Base-by-base conservation (phyloP, 352 stramenopile genomes). In the Phytopythium ostracodes region DNA sequence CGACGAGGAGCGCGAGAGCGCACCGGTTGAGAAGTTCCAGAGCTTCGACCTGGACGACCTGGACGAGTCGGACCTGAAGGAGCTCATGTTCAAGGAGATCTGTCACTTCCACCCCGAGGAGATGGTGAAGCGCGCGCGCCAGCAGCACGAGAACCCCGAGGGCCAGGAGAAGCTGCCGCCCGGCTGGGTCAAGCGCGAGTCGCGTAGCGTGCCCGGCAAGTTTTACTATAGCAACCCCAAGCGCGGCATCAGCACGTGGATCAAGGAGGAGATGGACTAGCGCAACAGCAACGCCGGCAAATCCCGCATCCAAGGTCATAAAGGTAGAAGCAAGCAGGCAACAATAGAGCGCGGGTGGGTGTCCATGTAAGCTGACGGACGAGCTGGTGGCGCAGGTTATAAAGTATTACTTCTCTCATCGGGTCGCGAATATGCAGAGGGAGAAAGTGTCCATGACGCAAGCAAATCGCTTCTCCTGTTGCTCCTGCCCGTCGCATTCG, bases 11-110 rank as follows among this genome's bases (percentile, higher is more conserved):
- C 77, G 74, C 10, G 83, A 93, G 50, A 84, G 73, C 49, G 69
- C 67, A 2, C 73, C 68, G 1, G 84, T 94, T n/a, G 84, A 94
- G 43, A 75, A 76, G 51, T 94, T 91, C 65, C 72, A 93, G 62
- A 92, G 80, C 70, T 96, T 96, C 62, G 87, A 96, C 56, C 62
- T 96, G 44, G 85, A 94, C 49, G 85, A 90, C 49, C 70, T 96
- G 46, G 84, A 91, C 54, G 83, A 94, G 49, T 75, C 73, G 40
- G 87, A 96, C 52, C 70, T 96, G 14, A 96, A 96, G 69, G 85
- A 94, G 67, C 83, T 94, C 66, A 96, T 96, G 87, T 94, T 96
- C 56, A 96, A 92, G 63, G 87, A 96, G 76, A 96, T 96, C 56
- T 94, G 84, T 56, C 75, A 93, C 49, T 96, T 96, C 62, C 87